Conservation (phyloP, 129 eudicot genomes). For the Kitagawia praeruptora region DNA sequence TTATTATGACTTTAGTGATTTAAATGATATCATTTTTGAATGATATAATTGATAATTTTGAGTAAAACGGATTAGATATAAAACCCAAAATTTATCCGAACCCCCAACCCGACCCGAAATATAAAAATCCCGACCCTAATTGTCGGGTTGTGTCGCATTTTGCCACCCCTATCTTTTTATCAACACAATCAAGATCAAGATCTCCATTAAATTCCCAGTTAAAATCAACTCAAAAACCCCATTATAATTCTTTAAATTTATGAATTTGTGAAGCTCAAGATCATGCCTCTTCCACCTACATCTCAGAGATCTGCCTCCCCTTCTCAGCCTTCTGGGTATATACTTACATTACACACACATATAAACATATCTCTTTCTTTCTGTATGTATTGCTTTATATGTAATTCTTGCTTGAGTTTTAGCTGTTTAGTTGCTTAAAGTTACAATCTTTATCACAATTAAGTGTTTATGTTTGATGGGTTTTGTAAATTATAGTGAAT, state of each 20-base stretch:
- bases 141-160: no score
- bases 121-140: no score
- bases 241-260: neutral
- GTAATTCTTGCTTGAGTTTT: neutral
- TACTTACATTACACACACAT: neutral
- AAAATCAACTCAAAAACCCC: neutral
- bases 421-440: neutral
- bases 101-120: no score
- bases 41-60: no score
- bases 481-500: neutral
- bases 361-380: neutral
- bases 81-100: no score
- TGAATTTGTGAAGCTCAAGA: neutral
- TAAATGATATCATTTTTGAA: no score
- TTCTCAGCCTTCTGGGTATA: slow-evolving; percentile 93
- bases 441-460: neutral
- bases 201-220: neutral
- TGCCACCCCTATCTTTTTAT: no score
- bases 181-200: neutral
- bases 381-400: neutral
- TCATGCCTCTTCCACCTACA: slow-evolving; percentile 63
- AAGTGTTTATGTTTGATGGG: neutral
- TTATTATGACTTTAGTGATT: no score
- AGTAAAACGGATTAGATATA: no score
- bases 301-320: slow-evolving; percentile 80